These are phyloP conservation scores for Pseudocercospora fuligena DNA, from an alignment of 2,329 filamentous ascomycete genomes.

Conservation along the genomic window DNA sequence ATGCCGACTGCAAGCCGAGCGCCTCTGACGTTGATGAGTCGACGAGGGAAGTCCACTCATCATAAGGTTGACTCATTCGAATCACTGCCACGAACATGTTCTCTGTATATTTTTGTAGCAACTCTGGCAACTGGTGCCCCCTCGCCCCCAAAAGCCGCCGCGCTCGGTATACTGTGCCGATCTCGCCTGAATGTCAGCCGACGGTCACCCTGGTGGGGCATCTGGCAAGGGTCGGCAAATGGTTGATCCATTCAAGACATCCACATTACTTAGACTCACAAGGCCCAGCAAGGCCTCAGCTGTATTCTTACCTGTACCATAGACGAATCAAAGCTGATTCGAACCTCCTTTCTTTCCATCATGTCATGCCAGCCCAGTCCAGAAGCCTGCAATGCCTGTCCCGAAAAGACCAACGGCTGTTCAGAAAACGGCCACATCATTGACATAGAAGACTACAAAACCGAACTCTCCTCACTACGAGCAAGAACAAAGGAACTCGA, in stretches of 20 bases:
- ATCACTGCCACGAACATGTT: too few species aligned
- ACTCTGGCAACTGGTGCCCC: conserved; percentile 1
- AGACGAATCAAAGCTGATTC: neutral
- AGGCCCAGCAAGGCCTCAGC: conserved; percentile 3
- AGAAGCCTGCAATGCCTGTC: conserved; percentile 23
- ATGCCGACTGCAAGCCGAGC: too few species aligned
- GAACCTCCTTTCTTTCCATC: neutral
- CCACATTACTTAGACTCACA: conserved; percentile 10
- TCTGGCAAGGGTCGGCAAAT: conserved; percentile 4
- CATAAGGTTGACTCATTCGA: neutral
- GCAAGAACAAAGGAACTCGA: conserved; percentile 38
- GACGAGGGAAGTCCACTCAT: neutral
- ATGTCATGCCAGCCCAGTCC: conserved; percentile 18
- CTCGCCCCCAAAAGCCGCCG: neutral
- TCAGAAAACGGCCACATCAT: conserved; percentile 20
- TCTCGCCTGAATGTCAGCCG: neutral
- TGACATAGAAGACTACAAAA: conserved; percentile 41
- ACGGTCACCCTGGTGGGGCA: neutral
- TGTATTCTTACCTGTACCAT: neutral
- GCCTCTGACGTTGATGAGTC: too few species aligned
- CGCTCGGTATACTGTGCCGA: neutral
- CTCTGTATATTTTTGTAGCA: neutral
- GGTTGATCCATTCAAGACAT: conserved; percentile 3
- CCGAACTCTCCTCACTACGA: conserved; percentile 35
- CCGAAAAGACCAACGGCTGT: conserved; percentile 15